Conservation (phyloP, 2,329 filamentous ascomycete genomes). For the Phoma sp. region DNA sequence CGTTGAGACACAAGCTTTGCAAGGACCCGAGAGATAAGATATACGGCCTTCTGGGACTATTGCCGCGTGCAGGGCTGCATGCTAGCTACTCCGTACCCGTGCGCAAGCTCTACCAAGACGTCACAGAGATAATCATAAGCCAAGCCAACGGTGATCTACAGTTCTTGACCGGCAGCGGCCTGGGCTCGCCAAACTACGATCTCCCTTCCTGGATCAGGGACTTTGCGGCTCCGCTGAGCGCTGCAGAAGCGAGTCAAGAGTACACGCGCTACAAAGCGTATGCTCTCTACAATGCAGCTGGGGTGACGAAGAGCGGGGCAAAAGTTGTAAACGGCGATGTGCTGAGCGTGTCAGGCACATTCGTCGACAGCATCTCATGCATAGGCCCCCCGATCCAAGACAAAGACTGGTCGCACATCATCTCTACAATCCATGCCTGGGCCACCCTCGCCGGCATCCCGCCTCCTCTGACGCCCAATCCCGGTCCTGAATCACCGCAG, state of each 20-base stretch:
- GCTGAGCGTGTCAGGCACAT: neutral
- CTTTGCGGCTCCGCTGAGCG: neutral
- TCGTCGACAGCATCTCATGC: neutral
- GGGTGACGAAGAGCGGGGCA: neutral
- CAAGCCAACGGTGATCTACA: neutral
- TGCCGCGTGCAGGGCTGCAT: neutral
- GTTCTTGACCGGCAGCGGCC: neutral
- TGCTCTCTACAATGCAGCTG: neutral
- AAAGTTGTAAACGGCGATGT: neutral
- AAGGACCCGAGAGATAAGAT: slow-evolving; percentile 5
- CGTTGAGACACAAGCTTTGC: slow-evolving; percentile 5
- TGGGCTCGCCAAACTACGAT: neutral
- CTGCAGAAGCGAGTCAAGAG: neutral
- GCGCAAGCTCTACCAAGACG: neutral
- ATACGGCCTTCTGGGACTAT: neutral
- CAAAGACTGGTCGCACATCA: neutral
- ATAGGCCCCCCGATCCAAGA: neutral
- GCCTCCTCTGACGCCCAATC: neutral
- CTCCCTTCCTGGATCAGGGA: slow-evolving; percentile 2
- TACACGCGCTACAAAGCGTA: neutral
- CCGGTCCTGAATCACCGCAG: neutral
- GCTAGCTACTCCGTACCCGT: neutral
- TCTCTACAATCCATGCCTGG: neutral
- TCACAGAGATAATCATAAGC: neutral
- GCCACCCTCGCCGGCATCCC: neutral